These are phyloP conservation scores for Eucalyptus polyanthemos DNA, from an alignment of 345 rosid species.

Conservation along the genomic window DNA sequence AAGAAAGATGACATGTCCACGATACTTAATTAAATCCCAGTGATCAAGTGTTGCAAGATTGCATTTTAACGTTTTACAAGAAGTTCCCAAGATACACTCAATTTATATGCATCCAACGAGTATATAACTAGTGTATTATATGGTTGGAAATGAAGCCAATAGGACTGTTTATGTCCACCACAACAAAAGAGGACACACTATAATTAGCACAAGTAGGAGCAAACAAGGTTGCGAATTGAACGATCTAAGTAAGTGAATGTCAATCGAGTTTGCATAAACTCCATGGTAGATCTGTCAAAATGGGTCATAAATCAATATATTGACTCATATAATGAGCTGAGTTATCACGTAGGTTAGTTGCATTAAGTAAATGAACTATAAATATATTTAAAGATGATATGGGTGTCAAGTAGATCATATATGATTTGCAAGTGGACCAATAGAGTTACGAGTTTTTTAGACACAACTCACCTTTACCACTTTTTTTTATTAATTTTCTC, in stretches of 20 bases:
- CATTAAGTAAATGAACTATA: too few species aligned
- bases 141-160: rapidly evolving
- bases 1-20: rapidly evolving
- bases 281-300: rapidly evolving
- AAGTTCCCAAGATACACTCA: background rate
- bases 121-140: background rate
- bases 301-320: too few species aligned
- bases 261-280: rapidly evolving
- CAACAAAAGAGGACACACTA: rapidly evolving
- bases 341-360: too few species aligned
- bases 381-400: too few species aligned
- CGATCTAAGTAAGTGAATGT: rapidly evolving
- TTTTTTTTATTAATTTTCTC: rapidly evolving
- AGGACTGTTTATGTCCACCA: rapidly evolving
- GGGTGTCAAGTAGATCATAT: too few species aligned
- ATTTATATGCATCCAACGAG: rapidly evolving
- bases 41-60: rapidly evolving
- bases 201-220: rapidly evolving
- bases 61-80: background rate
- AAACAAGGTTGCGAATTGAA: rapidly evolving
- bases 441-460: too few species aligned
- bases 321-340: too few species aligned
- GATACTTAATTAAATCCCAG: rapidly evolving
- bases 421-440: too few species aligned
- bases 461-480: rapidly evolving